Evolutionary conservation across 805 yeast species (phyloP).

Genomic region (Tetrapisispora namnaoensis): DNA sequence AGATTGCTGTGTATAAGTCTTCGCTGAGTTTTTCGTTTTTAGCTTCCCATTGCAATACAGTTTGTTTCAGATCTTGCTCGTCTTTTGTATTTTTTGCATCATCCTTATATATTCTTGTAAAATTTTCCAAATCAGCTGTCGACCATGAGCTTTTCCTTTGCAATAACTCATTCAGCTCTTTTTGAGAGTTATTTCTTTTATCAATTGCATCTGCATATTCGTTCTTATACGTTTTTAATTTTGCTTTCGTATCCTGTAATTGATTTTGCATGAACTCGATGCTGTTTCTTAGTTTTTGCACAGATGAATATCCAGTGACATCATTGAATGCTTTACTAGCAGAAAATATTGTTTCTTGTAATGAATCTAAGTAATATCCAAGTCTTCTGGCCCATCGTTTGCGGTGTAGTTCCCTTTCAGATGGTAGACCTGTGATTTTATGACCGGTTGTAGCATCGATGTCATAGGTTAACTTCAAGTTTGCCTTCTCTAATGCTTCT

Average conservation of each 20-base stretch:
- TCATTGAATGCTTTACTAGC: conserved; percentile 72
- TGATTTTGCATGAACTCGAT: conserved; percentile 49
- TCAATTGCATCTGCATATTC: conserved; percentile 52
- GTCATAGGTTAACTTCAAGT: conserved; percentile 27
- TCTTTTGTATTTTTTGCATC: conserved; percentile 64
- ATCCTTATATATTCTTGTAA: conserved; percentile 68
- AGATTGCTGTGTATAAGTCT: conserved; percentile 61
- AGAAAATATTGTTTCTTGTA: conserved; percentile 47
- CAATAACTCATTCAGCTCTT: conserved; percentile 75
- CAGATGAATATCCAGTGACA: conserved; percentile 80
- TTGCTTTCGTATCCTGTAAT: conserved; percentile 38
- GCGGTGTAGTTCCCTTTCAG: conserved; percentile 35
- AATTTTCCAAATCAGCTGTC: conserved; percentile 67
- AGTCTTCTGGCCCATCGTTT: conserved; percentile 36
- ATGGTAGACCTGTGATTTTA: conserved; percentile 34
- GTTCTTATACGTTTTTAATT: conserved; percentile 41
- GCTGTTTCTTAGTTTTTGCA: conserved; percentile 56
- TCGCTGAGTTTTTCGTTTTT: conserved; percentile 61
- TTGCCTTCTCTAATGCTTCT: conserved; percentile 20
- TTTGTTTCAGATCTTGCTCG: conserved; percentile 42
- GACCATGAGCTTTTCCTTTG: conserved; percentile 82
- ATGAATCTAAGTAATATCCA: conserved; percentile 41
- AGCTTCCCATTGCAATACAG: conserved; percentile 46
- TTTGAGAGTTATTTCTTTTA: conserved; percentile 59
- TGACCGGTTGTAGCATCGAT: conserved; percentile 28